Conservation (phyloP, 345 rosid genomes). For the Luvunga scandens region DNA sequence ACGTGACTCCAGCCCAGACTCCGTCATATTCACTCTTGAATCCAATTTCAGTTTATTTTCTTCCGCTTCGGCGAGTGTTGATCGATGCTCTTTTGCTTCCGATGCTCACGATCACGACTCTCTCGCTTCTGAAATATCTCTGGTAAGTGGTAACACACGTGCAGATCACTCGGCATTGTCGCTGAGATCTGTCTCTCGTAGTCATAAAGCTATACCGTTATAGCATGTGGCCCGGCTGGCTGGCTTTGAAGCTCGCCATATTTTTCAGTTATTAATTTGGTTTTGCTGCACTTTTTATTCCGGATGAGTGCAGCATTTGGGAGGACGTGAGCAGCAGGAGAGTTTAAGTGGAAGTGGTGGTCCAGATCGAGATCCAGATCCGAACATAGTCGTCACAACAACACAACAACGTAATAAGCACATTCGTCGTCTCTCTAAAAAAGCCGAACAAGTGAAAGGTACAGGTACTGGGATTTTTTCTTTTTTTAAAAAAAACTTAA, state of each 20-base stretch:
- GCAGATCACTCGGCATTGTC: too few relatives aligned
- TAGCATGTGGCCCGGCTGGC: too few relatives aligned
- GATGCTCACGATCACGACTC: constrained; percentile 72
- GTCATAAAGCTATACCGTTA: too few relatives aligned
- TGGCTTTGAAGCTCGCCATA: neutral
- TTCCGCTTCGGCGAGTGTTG: constrained; percentile 87
- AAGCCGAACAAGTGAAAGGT: constrained; percentile 68
- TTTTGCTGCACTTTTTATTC: neutral
- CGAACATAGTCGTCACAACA: constrained; percentile 47
- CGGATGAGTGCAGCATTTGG: constrained; percentile 50
- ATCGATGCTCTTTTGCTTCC: constrained; percentile 86
- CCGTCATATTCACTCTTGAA: constrained; percentile 74
- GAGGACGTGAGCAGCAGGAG: constrained; percentile 41
- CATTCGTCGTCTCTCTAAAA: constrained; percentile 51
- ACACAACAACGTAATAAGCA: constrained; percentile 28
- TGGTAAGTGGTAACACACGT: constrained; percentile 27
- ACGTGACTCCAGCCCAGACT: constrained; percentile 82
- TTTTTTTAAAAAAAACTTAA: neutral
- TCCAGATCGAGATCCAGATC: constrained; percentile 67
- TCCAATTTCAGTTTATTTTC: constrained; percentile 83
- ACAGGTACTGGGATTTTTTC: constrained; percentile 3
- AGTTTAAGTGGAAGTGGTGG: constrained; percentile 37
- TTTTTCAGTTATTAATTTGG: neutral
- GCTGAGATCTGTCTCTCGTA: too few relatives aligned
- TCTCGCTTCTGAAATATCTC: constrained; percentile 62